These are phyloP conservation scores for Leccinum subgranulosum DNA, from an alignment of 768 basidiomycete genomes.

Conservation along the genomic window DNA sequence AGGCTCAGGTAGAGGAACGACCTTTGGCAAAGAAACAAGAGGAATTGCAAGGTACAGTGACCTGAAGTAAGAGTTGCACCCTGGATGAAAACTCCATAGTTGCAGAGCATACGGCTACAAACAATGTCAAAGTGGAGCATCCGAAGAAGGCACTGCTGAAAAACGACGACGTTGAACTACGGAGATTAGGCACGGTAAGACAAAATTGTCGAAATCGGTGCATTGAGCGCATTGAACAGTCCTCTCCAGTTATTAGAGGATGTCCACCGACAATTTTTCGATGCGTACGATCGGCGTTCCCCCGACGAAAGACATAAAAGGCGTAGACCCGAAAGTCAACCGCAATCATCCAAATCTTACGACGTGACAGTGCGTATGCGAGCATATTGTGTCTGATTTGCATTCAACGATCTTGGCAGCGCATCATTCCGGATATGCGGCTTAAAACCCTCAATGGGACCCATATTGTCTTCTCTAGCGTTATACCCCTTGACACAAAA, in stretches of 20 bases:
- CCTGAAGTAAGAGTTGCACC: constrained; percentile 8
- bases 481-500: constrained; percentile 85
- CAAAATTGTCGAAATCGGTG: not conserved
- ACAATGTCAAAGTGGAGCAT: constrained; percentile 39
- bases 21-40: constrained; percentile 89
- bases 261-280: constrained; percentile 77
- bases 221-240: not conserved
- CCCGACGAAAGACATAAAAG: constrained; percentile 28
- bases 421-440: constrained; percentile 83
- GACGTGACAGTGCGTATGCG: constrained; percentile 74
- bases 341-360: constrained; percentile 37
- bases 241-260: constrained; percentile 66
- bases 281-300: constrained; percentile 50
- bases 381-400: not conserved
- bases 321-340: constrained; percentile 23
- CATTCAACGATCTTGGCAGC: constrained; percentile 39
- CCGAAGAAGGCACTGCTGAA: constrained; percentile 75
- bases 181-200: constrained; percentile 69
- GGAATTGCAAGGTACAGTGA: constrained; percentile 52
- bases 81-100: constrained; percentile 7
- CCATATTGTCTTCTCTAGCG: constrained; percentile 88
- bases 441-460: constrained; percentile 71
- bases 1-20: constrained; percentile 81
- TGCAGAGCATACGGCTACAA: constrained; percentile 14
- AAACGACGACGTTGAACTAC: constrained; percentile 83